phyloP scores from a whole-genome alignment of 2,329 filamentous ascomycete genomes.

The Didymella pomorum region DNA sequence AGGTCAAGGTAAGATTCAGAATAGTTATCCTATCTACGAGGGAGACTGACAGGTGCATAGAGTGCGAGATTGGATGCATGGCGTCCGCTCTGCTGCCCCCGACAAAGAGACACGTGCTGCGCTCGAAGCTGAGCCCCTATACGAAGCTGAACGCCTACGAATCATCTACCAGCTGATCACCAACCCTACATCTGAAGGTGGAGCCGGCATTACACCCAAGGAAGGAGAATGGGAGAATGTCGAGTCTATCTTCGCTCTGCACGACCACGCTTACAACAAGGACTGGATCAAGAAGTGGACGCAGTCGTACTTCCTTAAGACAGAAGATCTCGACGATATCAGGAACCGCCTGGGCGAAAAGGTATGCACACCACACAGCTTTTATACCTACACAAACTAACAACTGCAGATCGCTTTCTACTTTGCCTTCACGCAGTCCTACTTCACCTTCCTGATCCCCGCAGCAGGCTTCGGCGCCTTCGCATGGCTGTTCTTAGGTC shows the following conservation, averaged over 20 bases:
- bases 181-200: constrained; percentile 57
- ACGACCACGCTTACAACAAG: constrained; percentile 61
- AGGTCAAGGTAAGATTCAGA: constrained; percentile 68
- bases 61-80: constrained; percentile 92
- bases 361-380: constrained; percentile 26
- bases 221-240: constrained; percentile 60
- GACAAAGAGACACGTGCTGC: constrained; percentile 73
- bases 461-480: constrained; percentile 79
- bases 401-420: constrained; percentile 79
- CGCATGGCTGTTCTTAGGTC: constrained; percentile 82
- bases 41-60: constrained; percentile 54
- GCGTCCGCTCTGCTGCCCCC: constrained; percentile 80
- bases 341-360: constrained; percentile 61
- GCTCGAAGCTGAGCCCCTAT: constrained; percentile 77
- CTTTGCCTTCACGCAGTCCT: constrained; percentile 91
- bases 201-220: constrained; percentile 60
- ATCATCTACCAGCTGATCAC: constrained; percentile 81
- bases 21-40: too few relatives aligned
- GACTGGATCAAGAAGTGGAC: constrained; percentile 63
- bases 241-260: constrained; percentile 59
- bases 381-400: constrained; percentile 25
- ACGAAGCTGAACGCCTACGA: constrained; percentile 86
- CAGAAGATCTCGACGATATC: constrained; percentile 61
- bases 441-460: constrained; percentile 85
- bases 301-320: constrained; percentile 55